phyloP scores from a whole-genome alignment of 2,329 filamentous ascomycete species.

The Claviceps sorghi region DNA sequence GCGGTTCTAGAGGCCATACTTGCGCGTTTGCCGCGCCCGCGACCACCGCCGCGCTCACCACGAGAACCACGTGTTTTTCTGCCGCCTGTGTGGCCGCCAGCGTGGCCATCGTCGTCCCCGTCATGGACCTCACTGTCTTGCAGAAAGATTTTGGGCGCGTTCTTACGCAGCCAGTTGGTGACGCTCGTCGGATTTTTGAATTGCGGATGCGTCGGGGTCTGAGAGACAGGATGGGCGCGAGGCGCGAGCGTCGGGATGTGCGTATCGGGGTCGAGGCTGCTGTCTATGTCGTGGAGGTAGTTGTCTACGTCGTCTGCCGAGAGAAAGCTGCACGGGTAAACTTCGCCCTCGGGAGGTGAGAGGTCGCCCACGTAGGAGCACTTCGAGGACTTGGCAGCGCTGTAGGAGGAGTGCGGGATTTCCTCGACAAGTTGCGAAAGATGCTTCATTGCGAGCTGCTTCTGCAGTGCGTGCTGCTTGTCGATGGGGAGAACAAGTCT shows the following conservation, averaged over 20 bases:
- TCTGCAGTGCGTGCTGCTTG: conserved; percentile 22
- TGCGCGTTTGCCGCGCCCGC: conserved; percentile 22
- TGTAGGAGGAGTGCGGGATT: conserved; percentile 36
- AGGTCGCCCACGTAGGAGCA: conserved; percentile 40
- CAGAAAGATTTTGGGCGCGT: conserved; percentile 72
- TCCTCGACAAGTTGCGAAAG: conserved; percentile 35
- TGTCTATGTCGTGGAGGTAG: conserved; percentile 54
- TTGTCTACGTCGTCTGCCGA: conserved; percentile 58
- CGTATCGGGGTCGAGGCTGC: conserved; percentile 27
- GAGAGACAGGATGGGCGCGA: conserved; percentile 23
- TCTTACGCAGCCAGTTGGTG: conserved; percentile 84
- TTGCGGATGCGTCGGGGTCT: conserved; percentile 24
- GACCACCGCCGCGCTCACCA: conserved; percentile 16
- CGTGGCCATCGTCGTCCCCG: conserved; percentile 25
- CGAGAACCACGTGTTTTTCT: conserved; percentile 19
- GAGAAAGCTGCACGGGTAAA: conserved; percentile 51
- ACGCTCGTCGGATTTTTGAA: conserved; percentile 72
- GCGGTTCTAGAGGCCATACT: conserved; percentile 11
- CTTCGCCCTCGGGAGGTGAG: conserved; percentile 33
- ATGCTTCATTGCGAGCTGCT: conserved; percentile 30
- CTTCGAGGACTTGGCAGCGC: conserved; percentile 46
- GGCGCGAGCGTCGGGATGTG: conserved; percentile 37
- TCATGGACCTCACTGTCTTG: conserved; percentile 45
- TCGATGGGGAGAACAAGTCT: conserved; percentile 21
- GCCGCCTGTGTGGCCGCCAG: conserved; percentile 13